Base-by-base conservation (phyloP, 495 filamentous ascomycete species). In the Elaphomyces granulatus region DNA sequence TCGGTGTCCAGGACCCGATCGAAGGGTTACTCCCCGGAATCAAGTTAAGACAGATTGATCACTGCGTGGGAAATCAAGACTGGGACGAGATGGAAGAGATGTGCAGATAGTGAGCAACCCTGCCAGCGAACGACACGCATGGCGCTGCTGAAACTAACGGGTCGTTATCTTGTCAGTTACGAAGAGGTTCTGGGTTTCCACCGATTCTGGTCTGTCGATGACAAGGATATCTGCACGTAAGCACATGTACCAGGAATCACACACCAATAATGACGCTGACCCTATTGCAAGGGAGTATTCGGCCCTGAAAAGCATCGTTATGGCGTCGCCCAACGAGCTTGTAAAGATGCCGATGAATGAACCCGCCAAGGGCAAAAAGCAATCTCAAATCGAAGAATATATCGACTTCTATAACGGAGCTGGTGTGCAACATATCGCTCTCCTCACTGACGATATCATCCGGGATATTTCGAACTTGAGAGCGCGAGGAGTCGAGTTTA, bases 271-370 rank as follows among this genome's bases (percentile, higher is more conserved):
- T n/a, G 4, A 0, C 17, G 31, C 1, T 10, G 28, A 43, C 21
- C 34, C 4, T 2, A 4, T 31, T 36, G 41, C 32, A 15, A 68
- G 64, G 30, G 85, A 90, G 46, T 94, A 79, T 71, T 84, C 79
- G 10, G 83, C 87, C 3, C 66, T 94, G 18, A 80, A 77, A 53
- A 80, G 72, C 49, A 75, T 93, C 46, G 87, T 94, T 48, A 90
- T 94, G 83, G 74, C 83, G 9, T 81, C 75, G 1, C 72, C 77
- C n/a, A 80, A 81, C 58, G 77, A 84, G 34, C 52, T 77, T 4
- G 80, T 94, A 47, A 94, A 94, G 58, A 94, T 94, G 83, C 87
- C 87, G 47, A 88, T 95, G 71, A 94, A 94, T 69, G 85, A 95
- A 63, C 87, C 87, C 2, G 87, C 87, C 0, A 68, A 74, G 32